phyloP scores from a whole-genome alignment of 1,284 basidiomycete species.

The Apiotrichum laibachii region DNA sequence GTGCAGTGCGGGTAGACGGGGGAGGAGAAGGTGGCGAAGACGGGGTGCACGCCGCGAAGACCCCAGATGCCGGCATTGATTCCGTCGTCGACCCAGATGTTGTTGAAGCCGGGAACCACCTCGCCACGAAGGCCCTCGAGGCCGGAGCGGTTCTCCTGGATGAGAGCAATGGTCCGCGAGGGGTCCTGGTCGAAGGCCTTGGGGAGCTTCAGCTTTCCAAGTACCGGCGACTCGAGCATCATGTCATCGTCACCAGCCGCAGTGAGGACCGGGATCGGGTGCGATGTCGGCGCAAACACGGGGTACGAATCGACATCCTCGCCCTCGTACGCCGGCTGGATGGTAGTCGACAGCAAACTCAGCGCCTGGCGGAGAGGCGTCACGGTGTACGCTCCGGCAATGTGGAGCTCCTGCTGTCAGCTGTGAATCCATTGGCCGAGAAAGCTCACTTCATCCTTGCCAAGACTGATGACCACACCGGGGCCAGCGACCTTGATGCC shows the following conservation, averaged over 20 bases:
- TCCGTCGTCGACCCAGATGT: constrained; percentile 40
- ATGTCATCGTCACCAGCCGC: constrained; percentile 20
- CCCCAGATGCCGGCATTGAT: constrained; percentile 47
- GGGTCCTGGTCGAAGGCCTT: constrained; percentile 16
- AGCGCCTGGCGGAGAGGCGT: constrained; percentile 37
- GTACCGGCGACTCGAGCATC: constrained; percentile 9
- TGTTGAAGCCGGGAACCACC: constrained; percentile 45
- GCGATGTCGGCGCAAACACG: constrained; percentile 56
- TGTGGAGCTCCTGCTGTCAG: constrained; percentile 28
- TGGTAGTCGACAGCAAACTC: constrained; percentile 39
- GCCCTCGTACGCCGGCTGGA: constrained; percentile 55
- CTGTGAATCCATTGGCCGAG: neutral
- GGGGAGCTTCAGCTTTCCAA: constrained; percentile 23
- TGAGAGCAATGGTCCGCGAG: constrained; percentile 31
- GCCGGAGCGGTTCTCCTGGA: constrained; percentile 42
- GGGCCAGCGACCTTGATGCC: constrained; percentile 25
- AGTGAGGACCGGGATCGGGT: constrained; percentile 57
- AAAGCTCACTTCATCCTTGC: constrained; percentile 36
- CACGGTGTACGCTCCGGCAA: constrained; percentile 42
- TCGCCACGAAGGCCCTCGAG: constrained; percentile 41
- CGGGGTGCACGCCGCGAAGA: constrained; percentile 59
- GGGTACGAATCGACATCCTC: constrained; percentile 40
- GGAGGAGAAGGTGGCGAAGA: constrained; percentile 43
- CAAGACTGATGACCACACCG: constrained; percentile 38
- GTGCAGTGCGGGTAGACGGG: constrained; percentile 55